Percentiles rank a stretch among this genome's conserved stretches.
These are phyloP conservation scores for Kwoniella shivajii DNA, from an alignment of 1,284 basidiomycete species.

Conservation along the genomic window DNA sequence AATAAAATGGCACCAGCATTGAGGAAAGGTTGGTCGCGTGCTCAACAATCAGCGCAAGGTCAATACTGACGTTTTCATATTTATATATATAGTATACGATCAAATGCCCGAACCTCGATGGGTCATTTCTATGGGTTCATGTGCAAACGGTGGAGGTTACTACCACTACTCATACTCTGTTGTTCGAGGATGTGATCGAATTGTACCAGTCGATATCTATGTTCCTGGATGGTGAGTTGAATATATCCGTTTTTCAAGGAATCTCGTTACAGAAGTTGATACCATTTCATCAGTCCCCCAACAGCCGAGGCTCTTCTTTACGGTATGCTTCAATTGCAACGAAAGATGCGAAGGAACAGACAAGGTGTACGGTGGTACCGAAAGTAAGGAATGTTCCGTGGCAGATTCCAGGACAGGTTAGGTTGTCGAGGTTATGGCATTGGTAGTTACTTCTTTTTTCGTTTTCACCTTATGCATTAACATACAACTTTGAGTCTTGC, in stretches of 20 bases:
- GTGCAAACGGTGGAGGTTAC: slow-evolving; percentile 98
- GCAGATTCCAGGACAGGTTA: too few species aligned
- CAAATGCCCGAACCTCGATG: slow-evolving; percentile 96
- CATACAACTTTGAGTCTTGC: too few species aligned
- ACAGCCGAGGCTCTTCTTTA: slow-evolving; percentile 90
- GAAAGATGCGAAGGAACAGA: slow-evolving; percentile 92
- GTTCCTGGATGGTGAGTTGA: slow-evolving; percentile 90
- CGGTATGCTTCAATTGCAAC: slow-evolving; percentile 93
- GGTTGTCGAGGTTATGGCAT: neutral
- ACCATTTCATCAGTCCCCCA: slow-evolving; percentile 56
- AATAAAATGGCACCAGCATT: slow-evolving; percentile 99
- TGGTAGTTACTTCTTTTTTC: neutral
- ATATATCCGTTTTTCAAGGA: too few species aligned
- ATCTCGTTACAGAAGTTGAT: slow-evolving; percentile 5
- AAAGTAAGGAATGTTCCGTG: too few species aligned
- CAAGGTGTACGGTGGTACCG: slow-evolving; percentile 86
- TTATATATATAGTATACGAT: slow-evolving; percentile 68
- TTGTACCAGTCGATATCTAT: slow-evolving; percentile 97
- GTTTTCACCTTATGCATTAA: neutral
- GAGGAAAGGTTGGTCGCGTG: slow-evolving; percentile 61
- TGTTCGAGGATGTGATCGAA: slow-evolving; percentile 97
- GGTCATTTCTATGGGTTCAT: slow-evolving; percentile 99
- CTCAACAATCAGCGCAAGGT: neutral
- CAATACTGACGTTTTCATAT: neutral
- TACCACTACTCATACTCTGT: slow-evolving; percentile 98